Evolutionary conservation across 345 rosid species (phyloP).

Genomic region (Hibiscus mutabilis): DNA sequence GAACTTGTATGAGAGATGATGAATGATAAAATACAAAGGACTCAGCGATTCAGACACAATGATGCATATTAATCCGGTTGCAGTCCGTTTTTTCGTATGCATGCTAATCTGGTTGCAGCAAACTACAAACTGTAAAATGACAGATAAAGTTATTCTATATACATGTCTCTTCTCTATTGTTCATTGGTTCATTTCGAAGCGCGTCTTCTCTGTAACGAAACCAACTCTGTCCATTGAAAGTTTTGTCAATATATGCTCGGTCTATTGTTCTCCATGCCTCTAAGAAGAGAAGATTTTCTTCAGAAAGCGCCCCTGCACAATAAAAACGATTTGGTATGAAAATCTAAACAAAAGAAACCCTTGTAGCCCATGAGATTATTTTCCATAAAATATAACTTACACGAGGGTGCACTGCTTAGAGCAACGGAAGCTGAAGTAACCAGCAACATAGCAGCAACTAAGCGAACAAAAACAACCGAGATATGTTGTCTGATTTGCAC

Average conservation of each 20-base stretch:
- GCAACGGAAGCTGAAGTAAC: constrained; percentile 58
- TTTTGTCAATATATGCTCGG: constrained; percentile 83
- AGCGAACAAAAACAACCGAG: constrained; percentile 35
- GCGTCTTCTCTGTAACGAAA: constrained; percentile 93
- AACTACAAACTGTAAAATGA: neutral
- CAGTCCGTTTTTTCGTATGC: neutral
- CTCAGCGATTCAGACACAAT: neutral
- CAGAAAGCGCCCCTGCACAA: constrained; percentile 60
- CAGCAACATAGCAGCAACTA: constrained; percentile 42
- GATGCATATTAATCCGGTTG: constrained; percentile 2
- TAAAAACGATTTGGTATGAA: constrained; percentile 4
- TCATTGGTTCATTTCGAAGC: constrained; percentile 80
- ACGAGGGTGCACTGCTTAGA: constrained; percentile 39
- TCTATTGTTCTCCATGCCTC: constrained; percentile 99
- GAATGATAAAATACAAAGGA: neutral
- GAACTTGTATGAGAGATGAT: neutral
- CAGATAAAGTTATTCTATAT: constrained; percentile 9
- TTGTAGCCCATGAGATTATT: neutral
- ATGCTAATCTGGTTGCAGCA: constrained; percentile 1
- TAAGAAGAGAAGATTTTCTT: constrained; percentile 79
- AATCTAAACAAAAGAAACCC: constrained; percentile 1
- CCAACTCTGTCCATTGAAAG: constrained; percentile 91
- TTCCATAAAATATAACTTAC: constrained; percentile 40
- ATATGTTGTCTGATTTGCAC: constrained; percentile 29
- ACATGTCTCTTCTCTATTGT: constrained; percentile 86